A percentile compares a stretch with the other conserved stretches of the same genome.
phyloP scores from a whole-genome alignment of 2,329 filamentous ascomycete species.

The Aspergillus jensenii region DNA sequence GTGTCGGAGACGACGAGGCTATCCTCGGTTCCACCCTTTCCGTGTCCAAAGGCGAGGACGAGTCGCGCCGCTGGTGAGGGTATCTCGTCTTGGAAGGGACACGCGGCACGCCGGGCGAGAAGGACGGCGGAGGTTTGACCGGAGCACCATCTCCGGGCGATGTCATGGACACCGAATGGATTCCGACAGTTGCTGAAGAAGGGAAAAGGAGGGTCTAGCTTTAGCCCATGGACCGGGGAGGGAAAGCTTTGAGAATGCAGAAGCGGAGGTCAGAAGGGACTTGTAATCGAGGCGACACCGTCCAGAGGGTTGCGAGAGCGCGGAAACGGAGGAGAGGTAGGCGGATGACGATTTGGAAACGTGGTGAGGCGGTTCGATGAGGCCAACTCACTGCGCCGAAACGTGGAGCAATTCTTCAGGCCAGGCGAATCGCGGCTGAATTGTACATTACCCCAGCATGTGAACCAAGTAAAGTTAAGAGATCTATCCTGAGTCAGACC shows the following conservation, averaged over 20 bases:
- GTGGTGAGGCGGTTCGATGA: slow-evolving; percentile 4
- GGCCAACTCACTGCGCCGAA: slow-evolving; percentile 20
- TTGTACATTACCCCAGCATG: slow-evolving; percentile 6
- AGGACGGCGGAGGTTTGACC: slow-evolving; percentile 67
- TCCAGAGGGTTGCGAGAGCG: background rate
- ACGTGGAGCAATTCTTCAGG: slow-evolving; percentile 13
- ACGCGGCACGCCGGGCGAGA: slow-evolving; percentile 65
- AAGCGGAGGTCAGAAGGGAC: background rate
- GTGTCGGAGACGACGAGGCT: slow-evolving; percentile 59
- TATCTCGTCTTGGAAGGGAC: slow-evolving; percentile 61
- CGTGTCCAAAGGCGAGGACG: slow-evolving; percentile 45
- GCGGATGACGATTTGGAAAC: slow-evolving; percentile 11
- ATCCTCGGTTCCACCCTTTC: slow-evolving; percentile 54
- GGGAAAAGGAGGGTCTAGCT: slow-evolving; percentile 21
- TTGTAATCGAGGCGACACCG: background rate
- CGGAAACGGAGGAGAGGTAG: background rate
- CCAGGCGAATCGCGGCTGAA: slow-evolving; percentile 3
- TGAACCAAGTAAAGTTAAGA: background rate
- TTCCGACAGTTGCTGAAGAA: slow-evolving; percentile 21
- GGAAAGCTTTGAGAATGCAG: background rate
- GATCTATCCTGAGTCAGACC: background rate
- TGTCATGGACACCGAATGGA: slow-evolving; percentile 61
- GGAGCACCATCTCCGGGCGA: slow-evolving; percentile 64
- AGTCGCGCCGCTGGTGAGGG: slow-evolving; percentile 49
- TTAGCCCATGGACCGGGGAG: slow-evolving; percentile 28